Percentiles rank a stretch among this genome's conserved stretches.
Conservation (phyloP, 2,329 filamentous ascomycete genomes). For the Pseudohalonectria lignicola region DNA sequence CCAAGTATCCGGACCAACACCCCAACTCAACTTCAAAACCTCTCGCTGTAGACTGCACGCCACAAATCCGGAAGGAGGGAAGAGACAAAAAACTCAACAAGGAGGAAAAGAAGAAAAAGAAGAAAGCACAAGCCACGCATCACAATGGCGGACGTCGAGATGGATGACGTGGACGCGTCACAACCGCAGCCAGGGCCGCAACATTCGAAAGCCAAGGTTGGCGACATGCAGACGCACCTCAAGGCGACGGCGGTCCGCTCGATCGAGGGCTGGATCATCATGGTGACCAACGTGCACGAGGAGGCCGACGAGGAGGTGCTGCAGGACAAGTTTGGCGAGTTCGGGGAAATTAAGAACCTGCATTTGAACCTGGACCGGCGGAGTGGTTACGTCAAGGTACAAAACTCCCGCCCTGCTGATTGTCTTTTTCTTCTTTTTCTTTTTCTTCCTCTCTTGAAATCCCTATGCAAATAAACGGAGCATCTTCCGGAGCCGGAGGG, state of each 20-base stretch:
- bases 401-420: too few relatives aligned
- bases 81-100: background rate
- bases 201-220: slow-evolving; percentile 28
- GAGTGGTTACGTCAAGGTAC: slow-evolving; percentile 84
- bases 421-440: slow-evolving; percentile 7
- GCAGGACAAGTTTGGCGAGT: slow-evolving; percentile 74
- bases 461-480: background rate
- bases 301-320: slow-evolving; percentile 77
- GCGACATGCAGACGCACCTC: slow-evolving; percentile 59
- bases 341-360: slow-evolving; percentile 77
- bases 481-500: background rate
- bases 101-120: background rate
- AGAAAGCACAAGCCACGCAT: background rate
- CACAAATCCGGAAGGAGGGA: too few relatives aligned
- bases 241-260: slow-evolving; percentile 74
- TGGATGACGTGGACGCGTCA: slow-evolving; percentile 20
- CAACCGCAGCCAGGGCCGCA: slow-evolving; percentile 2
- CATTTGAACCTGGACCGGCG: slow-evolving; percentile 74
- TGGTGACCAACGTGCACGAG: slow-evolving; percentile 80
- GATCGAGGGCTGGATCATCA: slow-evolving; percentile 83
- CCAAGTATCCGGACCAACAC: too few relatives aligned
- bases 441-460: background rate
- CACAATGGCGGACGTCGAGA: slow-evolving; percentile 17
- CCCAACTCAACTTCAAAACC: too few relatives aligned
- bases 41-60: too few relatives aligned